Conservation (phyloP, 2,329 filamentous ascomycete species). For the Exophiala viscosa region DNA sequence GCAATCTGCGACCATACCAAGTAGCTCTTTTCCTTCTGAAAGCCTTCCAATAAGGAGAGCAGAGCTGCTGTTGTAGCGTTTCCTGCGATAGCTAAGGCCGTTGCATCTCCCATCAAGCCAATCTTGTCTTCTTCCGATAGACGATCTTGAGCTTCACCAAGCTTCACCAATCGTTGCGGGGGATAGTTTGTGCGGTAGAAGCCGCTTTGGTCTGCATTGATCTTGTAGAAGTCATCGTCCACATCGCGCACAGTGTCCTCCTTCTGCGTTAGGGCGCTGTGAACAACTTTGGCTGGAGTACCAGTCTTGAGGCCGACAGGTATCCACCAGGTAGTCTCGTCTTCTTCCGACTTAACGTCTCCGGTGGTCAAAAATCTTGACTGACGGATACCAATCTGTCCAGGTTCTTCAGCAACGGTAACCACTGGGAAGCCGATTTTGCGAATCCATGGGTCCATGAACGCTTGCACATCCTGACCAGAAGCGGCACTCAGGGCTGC, state of each 20-base stretch:
- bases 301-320: constrained; percentile 82
- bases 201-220: constrained; percentile 84
- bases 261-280: constrained; percentile 69
- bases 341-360: constrained; percentile 85
- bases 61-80: constrained; percentile 77
- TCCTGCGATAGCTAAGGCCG: constrained; percentile 82
- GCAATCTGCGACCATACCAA: constrained; percentile 88
- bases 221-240: constrained; percentile 84
- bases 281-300: constrained; percentile 58
- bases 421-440: constrained; percentile 93
- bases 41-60: constrained; percentile 79
- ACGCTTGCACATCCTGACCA: constrained; percentile 74
- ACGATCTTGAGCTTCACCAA: constrained; percentile 71
- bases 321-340: constrained; percentile 92
- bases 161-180: constrained; percentile 72
- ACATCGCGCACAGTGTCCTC: constrained; percentile 64
- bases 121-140: constrained; percentile 88
- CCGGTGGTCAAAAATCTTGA: constrained; percentile 87
- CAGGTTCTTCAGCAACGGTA: constrained; percentile 76
- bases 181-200: constrained; percentile 95
- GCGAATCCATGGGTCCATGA: constrained; percentile 94
- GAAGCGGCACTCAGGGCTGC: constrained; percentile 81
- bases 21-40: constrained; percentile 75
- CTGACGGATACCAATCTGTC: constrained; percentile 78
- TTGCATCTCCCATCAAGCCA: constrained; percentile 82